These are phyloP conservation scores for Polytolypa hystricis DNA, from an alignment of 2,329 filamentous ascomycete species.

Conservation along the genomic window DNA sequence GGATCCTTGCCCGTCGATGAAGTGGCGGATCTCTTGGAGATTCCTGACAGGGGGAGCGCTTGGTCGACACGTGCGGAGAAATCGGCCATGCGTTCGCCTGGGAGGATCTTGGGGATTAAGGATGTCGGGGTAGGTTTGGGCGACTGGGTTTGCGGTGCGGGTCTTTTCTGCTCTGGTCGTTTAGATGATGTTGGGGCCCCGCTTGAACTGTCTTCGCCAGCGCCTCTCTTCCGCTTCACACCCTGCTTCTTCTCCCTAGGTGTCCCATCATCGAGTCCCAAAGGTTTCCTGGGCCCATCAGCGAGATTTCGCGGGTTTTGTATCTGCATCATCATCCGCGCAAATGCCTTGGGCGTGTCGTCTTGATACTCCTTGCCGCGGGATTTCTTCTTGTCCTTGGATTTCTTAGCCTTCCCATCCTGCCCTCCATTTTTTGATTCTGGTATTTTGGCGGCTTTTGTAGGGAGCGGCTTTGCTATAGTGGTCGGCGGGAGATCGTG, in stretches of 20 bases:
- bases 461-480: constrained; percentile 48
- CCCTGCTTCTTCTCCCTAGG: constrained; percentile 25
- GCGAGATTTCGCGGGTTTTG: constrained; percentile 5
- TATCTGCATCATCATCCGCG: constrained; percentile 58
- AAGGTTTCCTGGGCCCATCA: constrained; percentile 15
- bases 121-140: constrained; percentile 1
- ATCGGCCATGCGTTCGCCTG: constrained; percentile 71
- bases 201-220: constrained; percentile 13
- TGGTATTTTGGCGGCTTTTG: constrained; percentile 36
- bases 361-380: constrained; percentile 38
- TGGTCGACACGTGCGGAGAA: constrained; percentile 77
- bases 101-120: constrained; percentile 58
- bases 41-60: constrained; percentile 62
- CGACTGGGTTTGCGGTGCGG: constrained; percentile 1
- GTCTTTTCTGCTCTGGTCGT: constrained; percentile 10
- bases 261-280: constrained; percentile 59
- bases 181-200: constrained; percentile 11
- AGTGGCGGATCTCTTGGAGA: constrained; percentile 49
- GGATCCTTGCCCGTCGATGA: constrained; percentile 11
- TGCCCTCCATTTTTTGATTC: too few species aligned
- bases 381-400: constrained; percentile 22
- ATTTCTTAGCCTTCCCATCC: constrained; percentile 24
- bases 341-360: constrained; percentile 82
- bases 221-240: constrained; percentile 39
- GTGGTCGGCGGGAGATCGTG: constrained; percentile 51